Percentiles rank a stretch among this genome's conserved stretches.
phyloP scores from a whole-genome alignment of 495 filamentous ascomycete genomes.

The Penicillium waksmanii region DNA sequence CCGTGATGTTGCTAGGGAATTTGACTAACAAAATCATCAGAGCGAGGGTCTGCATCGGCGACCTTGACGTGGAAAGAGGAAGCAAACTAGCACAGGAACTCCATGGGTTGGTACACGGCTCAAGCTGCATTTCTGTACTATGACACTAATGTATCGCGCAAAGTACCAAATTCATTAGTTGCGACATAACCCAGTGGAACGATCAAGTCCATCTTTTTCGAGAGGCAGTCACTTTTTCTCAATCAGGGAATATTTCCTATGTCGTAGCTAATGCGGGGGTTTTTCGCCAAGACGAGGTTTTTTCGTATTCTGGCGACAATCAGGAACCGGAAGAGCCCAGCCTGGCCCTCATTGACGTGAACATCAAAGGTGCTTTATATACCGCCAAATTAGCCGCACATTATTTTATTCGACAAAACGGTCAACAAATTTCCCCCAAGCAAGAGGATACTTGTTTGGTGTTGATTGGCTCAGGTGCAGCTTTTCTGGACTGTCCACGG shows the following conservation, averaged over 20 bases:
- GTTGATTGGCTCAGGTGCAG: conserved; percentile 33
- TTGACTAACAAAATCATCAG: too few species aligned
- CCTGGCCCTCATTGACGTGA: conserved; percentile 45
- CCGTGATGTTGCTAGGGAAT: too few species aligned
- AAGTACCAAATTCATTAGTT: conserved; percentile 24
- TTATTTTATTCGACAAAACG: conserved; percentile 38
- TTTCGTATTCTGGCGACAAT: conserved; percentile 26
- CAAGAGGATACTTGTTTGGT: conserved; percentile 31
- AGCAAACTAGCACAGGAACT: too few species aligned
- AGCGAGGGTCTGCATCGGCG: too few species aligned
- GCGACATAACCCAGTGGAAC: conserved; percentile 29
- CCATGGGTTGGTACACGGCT: too few species aligned
- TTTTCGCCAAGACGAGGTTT: conserved; percentile 45
- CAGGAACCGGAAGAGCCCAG: conserved; percentile 37
- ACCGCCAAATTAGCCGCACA: conserved; percentile 48
- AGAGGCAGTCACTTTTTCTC: conserved; percentile 33
- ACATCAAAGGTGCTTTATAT: conserved; percentile 45
- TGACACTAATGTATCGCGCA: too few species aligned
- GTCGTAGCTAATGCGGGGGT: conserved; percentile 51
- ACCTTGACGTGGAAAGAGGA: too few species aligned
- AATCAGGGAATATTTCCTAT: conserved; percentile 43
- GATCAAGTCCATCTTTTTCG: conserved; percentile 43
- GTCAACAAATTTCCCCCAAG: conserved; percentile 5
- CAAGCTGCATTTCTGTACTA: too few species aligned
- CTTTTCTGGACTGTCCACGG: conserved; percentile 30